Percentiles rank a stretch among this genome's conserved stretches.
phyloP scores from a whole-genome alignment of 208 protist species.

The Trypanosoma theileri region DNA sequence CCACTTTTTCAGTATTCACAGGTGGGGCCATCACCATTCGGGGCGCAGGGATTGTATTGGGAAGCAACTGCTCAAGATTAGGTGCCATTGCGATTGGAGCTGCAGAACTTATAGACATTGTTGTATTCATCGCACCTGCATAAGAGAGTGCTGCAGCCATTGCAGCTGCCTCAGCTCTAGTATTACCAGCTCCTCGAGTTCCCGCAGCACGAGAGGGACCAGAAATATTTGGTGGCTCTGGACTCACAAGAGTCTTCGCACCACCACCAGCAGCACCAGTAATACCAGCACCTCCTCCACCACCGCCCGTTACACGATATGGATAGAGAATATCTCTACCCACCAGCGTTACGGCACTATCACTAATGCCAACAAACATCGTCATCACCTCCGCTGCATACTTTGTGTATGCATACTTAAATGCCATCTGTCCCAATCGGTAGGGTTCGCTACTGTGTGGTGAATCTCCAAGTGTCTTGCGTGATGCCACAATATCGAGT shows the following conservation, averaged over 20 bases:
- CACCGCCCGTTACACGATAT: conserved; percentile 29
- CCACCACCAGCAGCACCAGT: background rate
- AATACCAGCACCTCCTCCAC: no score
- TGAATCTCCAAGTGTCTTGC: conserved; percentile 58
- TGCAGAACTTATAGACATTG: no score
- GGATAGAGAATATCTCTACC: conserved; percentile 74
- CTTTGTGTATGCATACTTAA: conserved; percentile 30
- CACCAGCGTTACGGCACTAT: conserved; percentile 51
- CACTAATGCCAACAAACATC: conserved; percentile 56
- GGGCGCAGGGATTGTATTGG: conserved; percentile 17
- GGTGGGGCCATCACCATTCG: conserved; percentile 15
- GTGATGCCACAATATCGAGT: conserved; percentile 76
- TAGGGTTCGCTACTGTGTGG: conserved; percentile 61
- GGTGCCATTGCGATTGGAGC: background rate
- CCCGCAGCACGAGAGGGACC: background rate
- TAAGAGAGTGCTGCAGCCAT: background rate
- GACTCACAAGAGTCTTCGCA: background rate
- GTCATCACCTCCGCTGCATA: conserved; percentile 9
- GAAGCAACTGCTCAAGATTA: conserved; percentile 27
- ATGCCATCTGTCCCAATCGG: conserved; percentile 48
- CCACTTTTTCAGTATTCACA: conserved; percentile 29
- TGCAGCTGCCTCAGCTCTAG: background rate
- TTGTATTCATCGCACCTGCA: background rate
- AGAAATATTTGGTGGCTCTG: no score
- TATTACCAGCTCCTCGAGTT: background rate